Base-by-base conservation (phyloP, 2,329 filamentous ascomycete species). In the Alternaria brassicae region DNA sequence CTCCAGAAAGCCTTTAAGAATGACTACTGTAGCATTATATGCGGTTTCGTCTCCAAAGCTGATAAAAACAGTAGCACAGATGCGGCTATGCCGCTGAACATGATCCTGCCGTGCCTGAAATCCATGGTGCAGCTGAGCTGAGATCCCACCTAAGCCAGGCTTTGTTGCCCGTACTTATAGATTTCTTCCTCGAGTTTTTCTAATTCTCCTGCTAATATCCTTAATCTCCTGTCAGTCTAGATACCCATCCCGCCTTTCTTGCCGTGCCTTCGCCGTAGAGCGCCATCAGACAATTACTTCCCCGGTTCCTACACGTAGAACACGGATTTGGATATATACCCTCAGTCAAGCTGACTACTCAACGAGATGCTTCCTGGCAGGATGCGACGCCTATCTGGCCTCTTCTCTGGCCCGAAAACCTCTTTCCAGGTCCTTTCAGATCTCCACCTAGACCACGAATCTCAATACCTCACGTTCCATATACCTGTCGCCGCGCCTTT, bases 391-490 rank as follows among this genome's bases (percentile, higher is more conserved):
- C 54, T 74, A 25, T 70, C 70, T 9, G 63, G 63, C 39, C 58
- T 74, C 7, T 73, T 73, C 47, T 66, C 65, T 6, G 27, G 60
- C 2, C 58, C 71, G 4, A 69, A 72, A 45, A 65, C 67, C 6
- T 54, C 67, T 21, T 72, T 76, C 52, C 73, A 76, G 44, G 55
- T 76, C 17, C 65, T 76, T 37, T 76, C 73, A 8, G 74, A 77
- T 55, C 69, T 76, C 7, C 61, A 76, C 42, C 58, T 76, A 12
- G 65, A 74, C 48, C 56, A 71, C 61, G 68, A 69, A 19, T 63
- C 63, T 3, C 71, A 75, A 65, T 75, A 76, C 51, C 65, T 71
- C 15, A 66, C 70, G 10, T 76, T 75, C 58, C 67, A 74, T 63
- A 68, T 76, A 37, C 72, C 72, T 0, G 65, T 70, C 13, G 56